Evolutionary conservation across 2,329 filamentous ascomycete species (phyloP).

Genomic region (Shiraia sp.): DNA sequence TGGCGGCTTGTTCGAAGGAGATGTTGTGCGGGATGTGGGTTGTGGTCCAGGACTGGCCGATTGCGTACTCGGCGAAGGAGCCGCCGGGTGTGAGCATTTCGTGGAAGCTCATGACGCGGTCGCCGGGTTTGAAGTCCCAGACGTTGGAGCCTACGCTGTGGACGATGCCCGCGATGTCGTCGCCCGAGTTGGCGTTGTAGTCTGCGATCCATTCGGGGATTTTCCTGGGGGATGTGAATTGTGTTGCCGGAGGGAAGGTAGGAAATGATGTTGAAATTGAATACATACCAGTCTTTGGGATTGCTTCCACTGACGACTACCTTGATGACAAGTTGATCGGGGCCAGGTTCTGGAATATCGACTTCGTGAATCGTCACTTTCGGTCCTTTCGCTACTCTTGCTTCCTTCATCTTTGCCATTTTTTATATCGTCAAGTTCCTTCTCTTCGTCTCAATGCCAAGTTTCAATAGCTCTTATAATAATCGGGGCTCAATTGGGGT

Average conservation of each 20-base stretch:
- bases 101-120: slow-evolving; percentile 61
- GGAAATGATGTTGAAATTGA: no score
- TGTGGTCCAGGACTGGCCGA: slow-evolving; percentile 60
- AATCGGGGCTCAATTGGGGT: no score
- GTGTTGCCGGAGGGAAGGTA: not conserved
- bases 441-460: not conserved
- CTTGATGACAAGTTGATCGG: slow-evolving; percentile 44
- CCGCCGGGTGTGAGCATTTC: slow-evolving; percentile 58
- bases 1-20: slow-evolving; percentile 56
- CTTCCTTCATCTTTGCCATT: slow-evolving; percentile 48
- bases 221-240: slow-evolving; percentile 25
- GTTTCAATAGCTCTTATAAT: no score
- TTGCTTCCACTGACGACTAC: slow-evolving; percentile 47
- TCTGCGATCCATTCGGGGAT: slow-evolving; percentile 17
- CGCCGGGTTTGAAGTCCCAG: slow-evolving; percentile 60
- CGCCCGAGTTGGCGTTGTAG: slow-evolving; percentile 51
- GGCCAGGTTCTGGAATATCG: slow-evolving; percentile 34
- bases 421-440: not conserved
- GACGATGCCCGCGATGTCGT: slow-evolving; percentile 61
- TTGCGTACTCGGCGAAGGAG: slow-evolving; percentile 64
- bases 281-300: slow-evolving; percentile 54
- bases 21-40: slow-evolving; percentile 57
- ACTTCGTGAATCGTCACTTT: slow-evolving; percentile 45
- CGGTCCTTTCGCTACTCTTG: slow-evolving; percentile 36
- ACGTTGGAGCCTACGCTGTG: slow-evolving; percentile 60